These are phyloP conservation scores for Murraya koenigii DNA, from an alignment of 345 rosid genomes.

Conservation along the genomic window DNA sequence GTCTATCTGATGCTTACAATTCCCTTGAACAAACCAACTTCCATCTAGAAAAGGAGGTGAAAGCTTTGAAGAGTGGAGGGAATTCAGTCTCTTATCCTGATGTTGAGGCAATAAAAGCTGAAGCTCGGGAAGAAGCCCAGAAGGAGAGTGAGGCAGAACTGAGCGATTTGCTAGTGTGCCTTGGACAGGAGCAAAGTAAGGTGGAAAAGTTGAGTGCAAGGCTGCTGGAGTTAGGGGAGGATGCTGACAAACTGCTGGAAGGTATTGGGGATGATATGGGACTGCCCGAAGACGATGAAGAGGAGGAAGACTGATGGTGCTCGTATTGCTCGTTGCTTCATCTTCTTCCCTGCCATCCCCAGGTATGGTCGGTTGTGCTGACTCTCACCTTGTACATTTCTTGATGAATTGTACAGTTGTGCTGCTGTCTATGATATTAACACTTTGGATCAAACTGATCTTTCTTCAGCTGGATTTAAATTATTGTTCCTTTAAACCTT, in stretches of 20 bases:
- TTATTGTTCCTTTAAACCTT: conserved; percentile 4
- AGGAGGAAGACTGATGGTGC: conserved; percentile 45
- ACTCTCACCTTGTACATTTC: conserved; percentile 26
- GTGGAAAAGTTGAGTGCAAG: conserved; percentile 79
- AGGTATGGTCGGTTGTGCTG: conserved; percentile 7
- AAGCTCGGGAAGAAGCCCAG: conserved; percentile 92
- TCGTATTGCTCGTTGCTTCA: background rate
- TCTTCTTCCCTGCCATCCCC: background rate
- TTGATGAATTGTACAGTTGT: conserved; percentile 24
- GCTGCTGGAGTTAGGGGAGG: conserved; percentile 81
- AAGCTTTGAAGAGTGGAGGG: conserved; percentile 66
- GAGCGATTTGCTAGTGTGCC: conserved; percentile 92
- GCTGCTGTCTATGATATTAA: background rate
- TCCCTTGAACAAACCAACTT: conserved; percentile 78
- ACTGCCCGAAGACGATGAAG: conserved; percentile 68
- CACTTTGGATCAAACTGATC: conserved; percentile 2
- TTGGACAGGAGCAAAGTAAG: conserved; percentile 96
- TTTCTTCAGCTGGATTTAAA: conserved; percentile 18
- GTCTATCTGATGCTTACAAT: conserved; percentile 90
- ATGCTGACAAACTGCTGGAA: conserved; percentile 77
- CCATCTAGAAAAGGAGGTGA: conserved; percentile 75
- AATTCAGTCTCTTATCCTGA: conserved; percentile 35
- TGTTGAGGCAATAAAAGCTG: conserved; percentile 65
- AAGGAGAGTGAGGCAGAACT: conserved; percentile 93
- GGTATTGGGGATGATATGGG: conserved; percentile 83